Evolutionary conservation across 225 moss, liverwort and hornwort genomes (phyloP), one percentile per base, ranked within the genome.

Genomic region (Antitrichia curtipendula): DNA sequence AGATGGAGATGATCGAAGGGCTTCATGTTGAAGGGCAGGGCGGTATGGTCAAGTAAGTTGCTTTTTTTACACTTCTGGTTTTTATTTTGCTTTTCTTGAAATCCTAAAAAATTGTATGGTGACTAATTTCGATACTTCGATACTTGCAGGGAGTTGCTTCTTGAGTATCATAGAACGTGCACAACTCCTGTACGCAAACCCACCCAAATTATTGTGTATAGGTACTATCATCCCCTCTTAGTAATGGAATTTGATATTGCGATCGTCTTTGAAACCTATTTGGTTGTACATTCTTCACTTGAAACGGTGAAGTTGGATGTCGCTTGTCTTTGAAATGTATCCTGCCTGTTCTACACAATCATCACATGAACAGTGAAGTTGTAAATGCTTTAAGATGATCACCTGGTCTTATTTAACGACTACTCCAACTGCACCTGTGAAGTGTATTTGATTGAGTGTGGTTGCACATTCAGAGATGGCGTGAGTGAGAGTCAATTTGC

Each of bases 401-500:
- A 34, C 49, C 1, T 74, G 47, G 25, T 84, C 61, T 60, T 73
- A 7, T 20, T 45, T 45, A 23, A 57, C 4, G 34, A 80, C 47
- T 56, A 54, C 59, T 52, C 28, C 36, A 69, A 53, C 70, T 83
- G 56, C 47, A 64, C 45, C 28, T 83, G 56, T 53, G n/a, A 78
- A 71, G 13, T 49, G 9, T 56, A 38, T 86, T 84, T 89, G 74
- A 89, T 25, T 66, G 59, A 50, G 43, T 31, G 57, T 83, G 24
- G 63, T 78, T 83, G 66, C 60, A 13, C 59, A 25, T 92, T 69
- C 89, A 98, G 98, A 86, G 97, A 98, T 88, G 97, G 98, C 20
- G 97, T 98, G 1, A 97, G 97, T 59, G 98, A 98, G 80, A 95
- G 96, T 36, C 98, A 98, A 88, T 98, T 98, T 86, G 95, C 97